These are phyloP conservation scores for Agapanthus africanus DNA, from an alignment of 106 monocot species.

Conservation along the genomic window DNA sequence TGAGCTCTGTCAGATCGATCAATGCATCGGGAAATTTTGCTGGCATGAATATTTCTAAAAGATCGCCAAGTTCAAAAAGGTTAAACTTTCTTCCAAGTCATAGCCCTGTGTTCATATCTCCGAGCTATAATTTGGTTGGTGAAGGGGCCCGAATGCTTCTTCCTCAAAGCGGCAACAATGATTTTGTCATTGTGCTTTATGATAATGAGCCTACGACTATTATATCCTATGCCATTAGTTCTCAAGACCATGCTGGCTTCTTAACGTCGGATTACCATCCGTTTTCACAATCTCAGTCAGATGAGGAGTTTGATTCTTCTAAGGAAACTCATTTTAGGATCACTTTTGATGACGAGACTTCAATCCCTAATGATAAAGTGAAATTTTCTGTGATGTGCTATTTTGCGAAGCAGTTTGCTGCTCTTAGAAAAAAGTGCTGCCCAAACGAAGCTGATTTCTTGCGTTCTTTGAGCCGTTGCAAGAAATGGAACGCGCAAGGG, in stretches of 20 bases:
- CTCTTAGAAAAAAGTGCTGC: conserved; percentile 71
- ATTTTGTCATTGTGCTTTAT: conserved; percentile 59
- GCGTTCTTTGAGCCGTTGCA: conserved; percentile 77
- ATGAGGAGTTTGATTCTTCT: conserved; percentile 29
- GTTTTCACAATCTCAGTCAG: conserved; percentile 6
- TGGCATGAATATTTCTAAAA: conserved; percentile 28
- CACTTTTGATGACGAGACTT: conserved; percentile 64
- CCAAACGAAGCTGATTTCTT: conserved; percentile 63
- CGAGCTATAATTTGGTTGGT: conserved; percentile 22
- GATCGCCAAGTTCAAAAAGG: conserved; percentile 32
- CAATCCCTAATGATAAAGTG: conserved; percentile 51
- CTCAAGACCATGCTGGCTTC: conserved; percentile 56
- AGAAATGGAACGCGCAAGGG: conserved; percentile 86
- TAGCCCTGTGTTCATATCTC: conserved; percentile 41
- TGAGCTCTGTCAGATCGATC: conserved; percentile 33
- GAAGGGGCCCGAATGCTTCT: conserved; percentile 62
- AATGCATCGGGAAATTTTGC: conserved; percentile 25
- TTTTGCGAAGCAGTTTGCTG: conserved; percentile 81
- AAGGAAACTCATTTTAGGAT: conserved; percentile 57
- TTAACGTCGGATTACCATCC: conserved; percentile 21
- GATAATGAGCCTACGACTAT: conserved; percentile 79
- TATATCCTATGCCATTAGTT: conserved; percentile 59
- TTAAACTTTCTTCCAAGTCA: conserved; percentile 29
- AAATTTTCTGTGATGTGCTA: conserved; percentile 87
- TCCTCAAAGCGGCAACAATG: conserved; percentile 30